Evolutionary conservation across 768 basidiomycete genomes (phyloP).

Genomic region (Tephrocybe sp.): DNA sequence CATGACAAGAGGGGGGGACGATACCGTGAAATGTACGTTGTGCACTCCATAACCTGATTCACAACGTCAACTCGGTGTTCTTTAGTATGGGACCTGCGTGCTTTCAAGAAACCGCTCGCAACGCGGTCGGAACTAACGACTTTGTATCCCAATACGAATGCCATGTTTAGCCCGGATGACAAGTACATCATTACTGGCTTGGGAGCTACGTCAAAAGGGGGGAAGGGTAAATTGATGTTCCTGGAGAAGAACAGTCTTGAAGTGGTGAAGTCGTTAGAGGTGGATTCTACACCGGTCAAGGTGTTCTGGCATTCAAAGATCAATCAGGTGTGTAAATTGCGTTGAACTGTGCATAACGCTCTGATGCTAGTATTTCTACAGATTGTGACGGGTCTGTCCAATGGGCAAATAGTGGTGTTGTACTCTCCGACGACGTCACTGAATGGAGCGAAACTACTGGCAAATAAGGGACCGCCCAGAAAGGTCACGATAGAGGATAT

Average conservation of each 20-base stretch:
- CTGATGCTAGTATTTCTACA: conserved; percentile 32
- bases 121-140: conserved; percentile 65
- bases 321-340: conserved; percentile 73
- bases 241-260: conserved; percentile 70
- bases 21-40: conserved; percentile 89
- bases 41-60: background rate
- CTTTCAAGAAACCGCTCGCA: conserved; percentile 87
- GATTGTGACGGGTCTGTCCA: conserved; percentile 88
- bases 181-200: conserved; percentile 85
- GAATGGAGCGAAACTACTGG: conserved; percentile 88
- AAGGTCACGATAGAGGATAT: conserved; percentile 86
- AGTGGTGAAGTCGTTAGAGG: conserved; percentile 63
- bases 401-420: conserved; percentile 84
- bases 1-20: conserved; percentile 90
- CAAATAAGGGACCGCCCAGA: conserved; percentile 84
- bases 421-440: conserved; percentile 91
- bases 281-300: conserved; percentile 82
- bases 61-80: background rate
- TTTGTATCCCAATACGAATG: conserved; percentile 90
- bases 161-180: conserved; percentile 94
- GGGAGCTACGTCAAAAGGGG: conserved; percentile 65
- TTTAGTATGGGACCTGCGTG: conserved; percentile 91
- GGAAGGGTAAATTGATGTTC: conserved; percentile 71
- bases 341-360: conserved; percentile 4
- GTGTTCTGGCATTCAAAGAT: conserved; percentile 96